These are phyloP conservation scores for Fusarium armeniacum DNA, from an alignment of 2,329 filamentous ascomycete species.

Conservation along the genomic window DNA sequence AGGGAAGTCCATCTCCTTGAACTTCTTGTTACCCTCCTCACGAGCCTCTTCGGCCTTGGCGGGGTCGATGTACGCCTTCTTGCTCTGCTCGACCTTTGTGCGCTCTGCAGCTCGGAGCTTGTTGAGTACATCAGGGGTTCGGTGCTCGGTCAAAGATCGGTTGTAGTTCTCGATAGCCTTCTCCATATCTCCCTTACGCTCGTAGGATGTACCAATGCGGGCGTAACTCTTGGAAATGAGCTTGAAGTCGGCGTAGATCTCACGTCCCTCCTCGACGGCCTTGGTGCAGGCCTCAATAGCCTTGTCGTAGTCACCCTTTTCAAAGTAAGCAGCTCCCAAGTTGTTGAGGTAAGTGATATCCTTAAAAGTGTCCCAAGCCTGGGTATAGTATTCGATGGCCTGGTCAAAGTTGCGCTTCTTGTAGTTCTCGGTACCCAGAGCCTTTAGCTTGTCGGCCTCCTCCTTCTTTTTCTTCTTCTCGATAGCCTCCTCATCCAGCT, in stretches of 20 bases:
- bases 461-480: conserved; percentile 93
- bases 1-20: conserved; percentile 97
- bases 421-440: conserved; percentile 92
- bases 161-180: conserved; percentile 92
- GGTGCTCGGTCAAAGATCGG: conserved; percentile 94
- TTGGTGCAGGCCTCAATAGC: conserved; percentile 88
- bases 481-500: conserved; percentile 84
- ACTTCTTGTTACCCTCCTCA: conserved; percentile 94
- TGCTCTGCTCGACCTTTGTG: conserved; percentile 81
- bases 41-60: conserved; percentile 95
- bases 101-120: conserved; percentile 95
- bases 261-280: conserved; percentile 90
- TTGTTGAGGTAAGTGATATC: conserved; percentile 99
- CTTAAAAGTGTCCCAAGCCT: conserved; percentile 94
- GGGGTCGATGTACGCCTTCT: conserved; percentile 87
- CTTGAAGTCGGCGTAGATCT: conserved; percentile 96
- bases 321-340: conserved; percentile 91
- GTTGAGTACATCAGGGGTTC: conserved; percentile 90
- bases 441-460: conserved; percentile 94
- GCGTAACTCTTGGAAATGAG: conserved; percentile 98
- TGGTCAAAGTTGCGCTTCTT: conserved; percentile 98
- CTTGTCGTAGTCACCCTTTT: conserved; percentile 94
- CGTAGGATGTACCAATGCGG: conserved; percentile 92
- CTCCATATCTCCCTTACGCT: conserved; percentile 85
- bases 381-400: conserved; percentile 93